Conservation (phyloP, 2,329 filamentous ascomycete genomes). For the Fusarium sp. region DNA sequence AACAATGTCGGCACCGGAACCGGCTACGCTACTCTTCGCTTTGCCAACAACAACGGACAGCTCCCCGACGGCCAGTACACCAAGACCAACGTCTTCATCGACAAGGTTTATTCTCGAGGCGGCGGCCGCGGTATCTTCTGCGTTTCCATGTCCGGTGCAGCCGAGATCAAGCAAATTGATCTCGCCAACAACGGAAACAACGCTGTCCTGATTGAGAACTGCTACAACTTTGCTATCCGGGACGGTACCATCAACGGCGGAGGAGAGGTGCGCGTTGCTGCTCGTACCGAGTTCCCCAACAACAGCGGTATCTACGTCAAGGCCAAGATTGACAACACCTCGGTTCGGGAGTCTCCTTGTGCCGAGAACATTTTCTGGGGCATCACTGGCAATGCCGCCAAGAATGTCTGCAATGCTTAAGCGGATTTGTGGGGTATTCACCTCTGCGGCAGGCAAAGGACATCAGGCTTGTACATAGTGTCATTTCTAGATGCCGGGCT, state of each 20-base stretch:
- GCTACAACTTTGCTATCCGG: slow-evolving; percentile 64
- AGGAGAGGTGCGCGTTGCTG: slow-evolving; percentile 65
- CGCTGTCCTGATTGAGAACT: slow-evolving; percentile 69
- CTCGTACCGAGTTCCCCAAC: slow-evolving; percentile 65
- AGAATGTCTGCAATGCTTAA: slow-evolving; percentile 51
- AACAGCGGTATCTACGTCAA: slow-evolving; percentile 63
- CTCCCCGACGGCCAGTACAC: slow-evolving; percentile 60
- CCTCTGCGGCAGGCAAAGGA: neutral
- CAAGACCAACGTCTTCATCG: slow-evolving; percentile 64
- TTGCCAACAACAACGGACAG: slow-evolving; percentile 68
- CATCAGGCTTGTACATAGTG: neutral
- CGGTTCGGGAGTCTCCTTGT: slow-evolving; percentile 65
- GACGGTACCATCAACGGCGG: slow-evolving; percentile 65
- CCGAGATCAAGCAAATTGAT: slow-evolving; percentile 60
- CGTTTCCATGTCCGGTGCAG: slow-evolving; percentile 66
- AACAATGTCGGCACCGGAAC: slow-evolving; percentile 64
- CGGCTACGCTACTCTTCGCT: slow-evolving; percentile 67
- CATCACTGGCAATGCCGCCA: slow-evolving; percentile 57
- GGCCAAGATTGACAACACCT: slow-evolving; percentile 59
- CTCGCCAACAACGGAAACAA: slow-evolving; percentile 66
- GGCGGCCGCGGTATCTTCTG: slow-evolving; percentile 69
- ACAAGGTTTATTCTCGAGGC: slow-evolving; percentile 65
- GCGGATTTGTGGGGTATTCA: neutral
- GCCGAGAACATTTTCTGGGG: slow-evolving; percentile 63
- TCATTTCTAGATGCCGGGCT: neutral